phyloP scores from a whole-genome alignment of 495 filamentous ascomycete genomes.

The Usnea hakonensis region DNA sequence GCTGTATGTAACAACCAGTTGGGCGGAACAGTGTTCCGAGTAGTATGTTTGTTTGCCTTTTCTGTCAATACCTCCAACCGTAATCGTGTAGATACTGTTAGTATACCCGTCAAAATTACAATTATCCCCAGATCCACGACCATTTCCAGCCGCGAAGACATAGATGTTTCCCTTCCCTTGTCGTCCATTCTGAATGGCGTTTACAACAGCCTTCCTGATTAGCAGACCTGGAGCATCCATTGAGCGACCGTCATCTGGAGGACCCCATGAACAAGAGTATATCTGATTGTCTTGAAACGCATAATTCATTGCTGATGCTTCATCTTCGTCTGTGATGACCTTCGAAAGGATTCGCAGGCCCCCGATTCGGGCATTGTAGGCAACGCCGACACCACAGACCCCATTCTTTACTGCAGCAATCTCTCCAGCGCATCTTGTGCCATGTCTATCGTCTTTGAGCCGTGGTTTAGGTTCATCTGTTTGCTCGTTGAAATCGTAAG shows the following conservation, averaged over 20 bases:
- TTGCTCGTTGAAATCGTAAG: slow-evolving; percentile 92
- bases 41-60: slow-evolving; percentile 83
- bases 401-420: slow-evolving; percentile 84
- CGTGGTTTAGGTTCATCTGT: slow-evolving; percentile 68
- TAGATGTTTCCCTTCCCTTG: slow-evolving; percentile 81
- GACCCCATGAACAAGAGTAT: slow-evolving; percentile 98
- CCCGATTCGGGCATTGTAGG: slow-evolving; percentile 82
- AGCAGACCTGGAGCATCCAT: slow-evolving; percentile 93
- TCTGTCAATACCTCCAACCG: slow-evolving; percentile 86
- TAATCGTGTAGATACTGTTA: slow-evolving; percentile 98
- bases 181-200: slow-evolving; percentile 83
- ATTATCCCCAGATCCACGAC: slow-evolving; percentile 79
- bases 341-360: slow-evolving; percentile 87
- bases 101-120: slow-evolving; percentile 99
- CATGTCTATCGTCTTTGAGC: slow-evolving; percentile 75
- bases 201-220: slow-evolving; percentile 83
- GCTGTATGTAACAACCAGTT: slow-evolving; percentile 92
- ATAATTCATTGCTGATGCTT: slow-evolving; percentile 87
- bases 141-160: slow-evolving; percentile 96
- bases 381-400: slow-evolving; percentile 92
- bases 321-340: slow-evolving; percentile 84
- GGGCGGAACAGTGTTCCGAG: slow-evolving; percentile 91
- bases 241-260: slow-evolving; percentile 80
- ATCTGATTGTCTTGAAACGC: slow-evolving; percentile 87
- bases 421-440: slow-evolving; percentile 91